phyloP scores from a whole-genome alignment of 176 grass and related monocot genomes.

The Oryza rufipogon region DNA sequence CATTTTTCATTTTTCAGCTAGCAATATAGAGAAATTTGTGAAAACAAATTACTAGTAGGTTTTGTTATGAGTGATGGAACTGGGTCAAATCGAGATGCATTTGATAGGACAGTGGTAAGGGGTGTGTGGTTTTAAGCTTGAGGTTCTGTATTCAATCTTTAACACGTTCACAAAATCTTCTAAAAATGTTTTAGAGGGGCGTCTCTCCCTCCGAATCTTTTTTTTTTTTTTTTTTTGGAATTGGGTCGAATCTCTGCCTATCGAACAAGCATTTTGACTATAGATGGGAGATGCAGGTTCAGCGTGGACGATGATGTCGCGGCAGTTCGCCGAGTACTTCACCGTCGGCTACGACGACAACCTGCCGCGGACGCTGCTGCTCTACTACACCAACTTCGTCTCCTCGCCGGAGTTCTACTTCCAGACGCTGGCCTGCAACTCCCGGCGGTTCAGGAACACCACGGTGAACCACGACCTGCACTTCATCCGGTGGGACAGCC shows the following conservation, averaged over 20 bases:
- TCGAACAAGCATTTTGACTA: not conserved
- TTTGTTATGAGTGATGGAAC: no score
- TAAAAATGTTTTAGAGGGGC: no score
- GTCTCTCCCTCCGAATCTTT: no score
- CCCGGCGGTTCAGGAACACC: conserved; percentile 60
- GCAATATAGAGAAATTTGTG: no score
- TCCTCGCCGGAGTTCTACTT: conserved; percentile 98
- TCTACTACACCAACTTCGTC: conserved; percentile 91
- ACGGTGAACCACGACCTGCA: conserved; percentile 85
- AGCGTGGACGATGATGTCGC: conserved; percentile 91
- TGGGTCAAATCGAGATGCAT: not conserved
- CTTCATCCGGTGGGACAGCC: conserved; percentile 85
- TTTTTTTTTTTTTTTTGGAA: no score
- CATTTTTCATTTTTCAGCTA: no score
- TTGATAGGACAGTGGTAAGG: no score
- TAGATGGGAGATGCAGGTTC: conserved; percentile 53
- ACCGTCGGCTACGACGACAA: conserved; percentile 87
- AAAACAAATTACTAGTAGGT: no score
- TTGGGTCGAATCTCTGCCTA: not conserved
- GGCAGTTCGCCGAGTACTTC: conserved; percentile 79
- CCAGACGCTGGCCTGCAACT: conserved; percentile 97
- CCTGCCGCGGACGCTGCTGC: conserved; percentile 83
- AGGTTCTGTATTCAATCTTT: no score
- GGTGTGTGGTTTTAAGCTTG: no score
- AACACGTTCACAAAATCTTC: no score